Conservation (phyloP, 2,329 filamentous ascomycete genomes). For the Mariannaea elegans region DNA sequence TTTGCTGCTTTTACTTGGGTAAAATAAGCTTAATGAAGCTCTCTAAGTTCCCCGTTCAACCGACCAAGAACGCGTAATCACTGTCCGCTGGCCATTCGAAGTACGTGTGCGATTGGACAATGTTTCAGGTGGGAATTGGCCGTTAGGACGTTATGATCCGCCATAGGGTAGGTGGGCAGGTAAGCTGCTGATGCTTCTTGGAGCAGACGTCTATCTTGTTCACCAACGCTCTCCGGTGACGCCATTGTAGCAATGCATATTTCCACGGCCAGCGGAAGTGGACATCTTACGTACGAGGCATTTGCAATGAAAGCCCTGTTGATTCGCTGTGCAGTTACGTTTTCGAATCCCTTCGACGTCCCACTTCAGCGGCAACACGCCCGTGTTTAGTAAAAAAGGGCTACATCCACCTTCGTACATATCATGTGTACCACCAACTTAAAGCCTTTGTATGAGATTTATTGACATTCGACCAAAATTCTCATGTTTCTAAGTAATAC, state of each 20-base stretch:
- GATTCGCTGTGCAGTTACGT: not conserved
- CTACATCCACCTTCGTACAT: not conserved
- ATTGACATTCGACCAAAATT: not conserved
- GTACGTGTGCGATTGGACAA: not conserved
- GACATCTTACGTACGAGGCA: conserved; percentile 10
- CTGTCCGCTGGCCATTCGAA: not conserved
- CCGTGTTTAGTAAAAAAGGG: not conserved
- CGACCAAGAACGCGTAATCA: not conserved
- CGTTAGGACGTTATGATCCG: not conserved
- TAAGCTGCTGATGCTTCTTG: no score
- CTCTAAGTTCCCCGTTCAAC: not conserved
- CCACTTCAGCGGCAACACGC: not conserved
- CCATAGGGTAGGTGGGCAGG: not conserved
- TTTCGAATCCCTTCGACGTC: not conserved
- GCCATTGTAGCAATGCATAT: conserved; percentile 2
- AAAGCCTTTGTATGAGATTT: not conserved
- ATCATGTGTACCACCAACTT: not conserved
- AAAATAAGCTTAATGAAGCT: conserved; percentile 1
- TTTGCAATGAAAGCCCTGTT: not conserved
- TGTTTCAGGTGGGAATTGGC: not conserved
- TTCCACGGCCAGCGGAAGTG: not conserved
- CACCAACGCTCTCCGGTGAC: conserved; percentile 1
- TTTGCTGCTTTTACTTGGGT: not conserved
- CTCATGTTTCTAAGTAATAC: not conserved
- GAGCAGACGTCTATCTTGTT: no score